Conservation (phyloP, 495 filamentous ascomycete genomes). For the Delitschia confertaspora region DNA sequence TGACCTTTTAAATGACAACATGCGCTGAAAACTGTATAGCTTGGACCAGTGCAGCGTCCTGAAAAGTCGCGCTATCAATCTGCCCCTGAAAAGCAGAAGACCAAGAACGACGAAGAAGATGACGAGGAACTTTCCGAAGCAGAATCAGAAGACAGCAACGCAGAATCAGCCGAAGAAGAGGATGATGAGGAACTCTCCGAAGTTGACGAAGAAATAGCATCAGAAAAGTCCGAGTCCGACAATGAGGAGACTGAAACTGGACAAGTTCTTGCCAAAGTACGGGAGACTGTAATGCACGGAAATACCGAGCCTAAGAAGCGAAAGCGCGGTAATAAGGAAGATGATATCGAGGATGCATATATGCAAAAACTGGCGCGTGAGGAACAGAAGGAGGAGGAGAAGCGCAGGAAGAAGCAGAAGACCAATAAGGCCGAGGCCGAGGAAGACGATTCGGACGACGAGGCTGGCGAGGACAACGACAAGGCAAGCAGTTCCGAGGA, state of each 20-base stretch:
- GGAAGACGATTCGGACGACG: conserved; percentile 30
- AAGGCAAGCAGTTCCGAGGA: conserved; percentile 21
- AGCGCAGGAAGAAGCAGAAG: conserved; percentile 37
- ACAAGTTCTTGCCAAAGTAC: conserved; percentile 15
- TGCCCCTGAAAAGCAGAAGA: background rate
- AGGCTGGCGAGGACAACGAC: conserved; percentile 31
- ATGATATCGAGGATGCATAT: conserved; percentile 74
- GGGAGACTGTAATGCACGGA: conserved; percentile 8
- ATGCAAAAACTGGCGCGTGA: conserved; percentile 61
- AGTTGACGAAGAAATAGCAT: conserved; percentile 3
- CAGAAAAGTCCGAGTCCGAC: conserved; percentile 2
- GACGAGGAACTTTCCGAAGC: conserved; percentile 3
- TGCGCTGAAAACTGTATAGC: conserved; percentile 6
- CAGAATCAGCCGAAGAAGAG: conserved; percentile 3
- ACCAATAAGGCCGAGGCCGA: conserved; percentile 35
- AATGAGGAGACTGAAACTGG: too few species aligned
- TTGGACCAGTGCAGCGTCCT: conserved; percentile 23
- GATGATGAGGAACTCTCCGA: background rate
- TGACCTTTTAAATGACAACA: too few species aligned
- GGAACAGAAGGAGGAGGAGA: conserved; percentile 42
- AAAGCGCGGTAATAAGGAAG: conserved; percentile 59
- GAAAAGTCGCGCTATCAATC: conserved; percentile 24
- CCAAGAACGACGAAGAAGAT: background rate
- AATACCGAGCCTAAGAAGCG: conserved; percentile 46
- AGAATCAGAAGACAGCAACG: background rate